phyloP scores from a whole-genome alignment of 768 basidiomycete species.

The Panaeolus papilionaceus region DNA sequence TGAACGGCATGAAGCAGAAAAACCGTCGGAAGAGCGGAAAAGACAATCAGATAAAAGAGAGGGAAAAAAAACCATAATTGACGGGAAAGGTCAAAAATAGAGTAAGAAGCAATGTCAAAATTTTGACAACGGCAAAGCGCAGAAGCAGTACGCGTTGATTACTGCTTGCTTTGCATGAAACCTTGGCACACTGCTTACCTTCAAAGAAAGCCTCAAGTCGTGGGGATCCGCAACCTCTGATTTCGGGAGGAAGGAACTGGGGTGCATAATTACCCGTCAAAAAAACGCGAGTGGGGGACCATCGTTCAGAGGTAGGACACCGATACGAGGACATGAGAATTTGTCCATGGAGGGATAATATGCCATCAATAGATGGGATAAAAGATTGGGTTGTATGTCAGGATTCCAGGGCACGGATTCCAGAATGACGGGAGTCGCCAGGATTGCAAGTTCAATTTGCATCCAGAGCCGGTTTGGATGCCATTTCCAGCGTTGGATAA shows the following conservation, averaged over 20 bases:
- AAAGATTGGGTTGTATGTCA: slow-evolving; percentile 2
- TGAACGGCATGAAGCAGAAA: not conserved
- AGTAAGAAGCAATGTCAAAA: not conserved
- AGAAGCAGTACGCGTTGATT: slow-evolving; percentile 8
- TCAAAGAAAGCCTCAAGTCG: slow-evolving; percentile 76
- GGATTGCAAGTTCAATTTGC: slow-evolving; percentile 2
- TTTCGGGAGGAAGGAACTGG: slow-evolving; percentile 84
- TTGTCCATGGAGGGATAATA: not conserved
- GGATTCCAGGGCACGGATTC: not conserved
- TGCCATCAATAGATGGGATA: not conserved
- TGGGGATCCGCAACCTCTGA: slow-evolving; percentile 71
- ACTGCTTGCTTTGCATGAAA: not conserved
- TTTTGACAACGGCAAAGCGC: slow-evolving; percentile 5
- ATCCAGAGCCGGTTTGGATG: slow-evolving; percentile 7
- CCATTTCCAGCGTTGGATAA: slow-evolving; percentile 1
- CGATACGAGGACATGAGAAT: slow-evolving; percentile 11
- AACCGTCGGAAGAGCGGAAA: slow-evolving; percentile 10
- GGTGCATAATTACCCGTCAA: slow-evolving; percentile 11
- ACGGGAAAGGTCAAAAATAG: slow-evolving; percentile 11
- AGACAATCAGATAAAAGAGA: slow-evolving; percentile 2
- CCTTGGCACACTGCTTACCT: slow-evolving; percentile 46
- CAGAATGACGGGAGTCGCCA: not conserved
- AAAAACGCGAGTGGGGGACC: slow-evolving; percentile 5
- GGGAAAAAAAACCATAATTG: slow-evolving; percentile 7
- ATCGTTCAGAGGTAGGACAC: not conserved